A percentile compares a stretch with the other conserved stretches of the same genome.
phyloP scores from a whole-genome alignment of 139 green algal genomes.

The Chlamydomonas schloesseri region DNA sequence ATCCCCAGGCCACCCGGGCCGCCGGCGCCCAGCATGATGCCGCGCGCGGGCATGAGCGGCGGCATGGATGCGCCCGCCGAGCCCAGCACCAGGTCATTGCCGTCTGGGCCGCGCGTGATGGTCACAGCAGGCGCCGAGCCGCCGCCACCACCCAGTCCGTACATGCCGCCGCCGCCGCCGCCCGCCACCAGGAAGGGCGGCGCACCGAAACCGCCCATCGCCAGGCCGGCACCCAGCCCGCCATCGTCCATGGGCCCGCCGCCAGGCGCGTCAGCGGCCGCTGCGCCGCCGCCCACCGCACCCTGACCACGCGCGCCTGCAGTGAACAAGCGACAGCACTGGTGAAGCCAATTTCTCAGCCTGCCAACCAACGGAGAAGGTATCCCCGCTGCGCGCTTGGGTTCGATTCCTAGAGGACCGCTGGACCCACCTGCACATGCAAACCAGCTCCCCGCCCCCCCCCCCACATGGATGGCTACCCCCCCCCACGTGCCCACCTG shows the following conservation, averaged over 20 bases:
- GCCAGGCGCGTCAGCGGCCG: no score
- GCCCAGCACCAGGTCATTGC: slow-evolving; percentile 36
- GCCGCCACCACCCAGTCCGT: neutral
- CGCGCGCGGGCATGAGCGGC: slow-evolving; percentile 28
- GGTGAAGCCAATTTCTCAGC: no score
- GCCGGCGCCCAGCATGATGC: slow-evolving; percentile 7
- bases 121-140: neutral
- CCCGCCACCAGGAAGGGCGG: neutral
- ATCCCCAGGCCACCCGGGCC: neutral
- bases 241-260: neutral
- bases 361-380: no score
- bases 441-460: no score
- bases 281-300: neutral
- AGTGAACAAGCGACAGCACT: no score
- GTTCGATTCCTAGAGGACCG: no score
- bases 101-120: slow-evolving; percentile 28
- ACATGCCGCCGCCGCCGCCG: neutral
- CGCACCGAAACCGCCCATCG: neutral
- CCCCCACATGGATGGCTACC: no score
- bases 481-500: no score
- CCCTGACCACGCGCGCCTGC: neutral
- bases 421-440: no score
- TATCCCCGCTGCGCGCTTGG: no score
- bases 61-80: slow-evolving; percentile 23
- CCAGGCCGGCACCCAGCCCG: neutral